Conservation (phyloP, 2,329 filamentous ascomycete species). For the Amauroascus niger region DNA sequence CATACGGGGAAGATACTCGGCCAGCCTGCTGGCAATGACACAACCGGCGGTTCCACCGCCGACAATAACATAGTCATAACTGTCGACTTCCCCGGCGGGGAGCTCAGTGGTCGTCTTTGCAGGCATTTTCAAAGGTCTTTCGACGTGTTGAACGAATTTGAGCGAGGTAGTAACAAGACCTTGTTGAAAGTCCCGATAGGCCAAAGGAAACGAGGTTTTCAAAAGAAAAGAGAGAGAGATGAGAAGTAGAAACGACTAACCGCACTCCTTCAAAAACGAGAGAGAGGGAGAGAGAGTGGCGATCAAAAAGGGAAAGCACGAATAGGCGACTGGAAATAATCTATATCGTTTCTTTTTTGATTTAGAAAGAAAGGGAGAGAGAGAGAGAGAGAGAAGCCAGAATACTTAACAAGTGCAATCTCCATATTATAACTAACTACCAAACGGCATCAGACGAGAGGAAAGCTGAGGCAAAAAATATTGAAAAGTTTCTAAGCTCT, state of each 20-base stretch:
- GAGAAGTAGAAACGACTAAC: neutral
- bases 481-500: neutral
- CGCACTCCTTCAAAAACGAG: neutral
- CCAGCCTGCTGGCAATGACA: constrained; percentile 68
- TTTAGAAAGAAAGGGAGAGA: too few species aligned
- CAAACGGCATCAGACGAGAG: neutral
- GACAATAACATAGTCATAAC: constrained; percentile 76
- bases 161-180: neutral
- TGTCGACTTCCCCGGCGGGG: constrained; percentile 52
- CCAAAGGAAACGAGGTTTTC: neutral
- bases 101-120: constrained; percentile 54
- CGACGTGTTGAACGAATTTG: constrained; percentile 5
- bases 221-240: neutral
- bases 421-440: neutral
- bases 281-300: neutral
- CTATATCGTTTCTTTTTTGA: too few species aligned
- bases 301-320: neutral
- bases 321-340: too few species aligned
- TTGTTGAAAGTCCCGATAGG: constrained; percentile 10
- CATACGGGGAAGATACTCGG: constrained; percentile 74
- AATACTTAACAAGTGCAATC: neutral
- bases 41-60: constrained; percentile 80
- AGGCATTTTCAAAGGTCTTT: constrained; percentile 34
- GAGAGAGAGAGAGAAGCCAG: too few species aligned
- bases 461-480: neutral